Base-by-base conservation (phyloP, 495 filamentous ascomycete species). In the Amniculicola lignicola region DNA sequence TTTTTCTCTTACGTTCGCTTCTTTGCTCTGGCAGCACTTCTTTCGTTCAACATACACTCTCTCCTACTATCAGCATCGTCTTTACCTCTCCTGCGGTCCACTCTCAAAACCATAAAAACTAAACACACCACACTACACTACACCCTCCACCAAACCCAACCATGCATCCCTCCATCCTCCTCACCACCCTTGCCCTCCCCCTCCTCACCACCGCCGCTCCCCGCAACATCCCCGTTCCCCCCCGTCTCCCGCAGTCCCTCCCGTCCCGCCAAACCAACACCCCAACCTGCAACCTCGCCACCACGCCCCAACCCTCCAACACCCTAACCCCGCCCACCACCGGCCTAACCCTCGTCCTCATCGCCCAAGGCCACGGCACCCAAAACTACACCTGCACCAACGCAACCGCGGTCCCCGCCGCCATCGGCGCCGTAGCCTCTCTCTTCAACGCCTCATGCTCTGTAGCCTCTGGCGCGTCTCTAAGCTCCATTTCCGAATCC, bases 331-430 rank as follows among this genome's bases (percentile, higher is more conserved):
- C 78, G 24, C 81, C 82, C 3, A 70, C 75, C 16, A 56, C 74
- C 4, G 85, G 80, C 46, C 70, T 87, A 12, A 67, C 52, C 1
- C 75, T 89, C 25, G 79, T 78, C 62, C 88, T 92, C 64, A 85
- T 96, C 37, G 89, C 83, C 59, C 77, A 95, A 40, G 92, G 92
- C 62, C 82, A 87, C 21, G 92, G 92, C 33, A 92, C 85, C 12
- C 81, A 96, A 75, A 96, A 96, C 77, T 97, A 96, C 71, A 90
- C 89, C 43, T 96, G 92, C 75, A 76, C 80, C 38, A 69, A 75
- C 31, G 61, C 67, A 19, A 58, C 65, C 4, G 67, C 72, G 0
- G 40, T 53, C 2, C 92, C 92, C 9, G 68, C 67, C 4, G 70
- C 82, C 12, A 68, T 78, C 37, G 92, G 92, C 51, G 92, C 92